Evolutionary conservation across 306 rosid species (phyloP), one percentile per base, ranked within the genome.

Genomic region (Mimosa pudica): DNA sequence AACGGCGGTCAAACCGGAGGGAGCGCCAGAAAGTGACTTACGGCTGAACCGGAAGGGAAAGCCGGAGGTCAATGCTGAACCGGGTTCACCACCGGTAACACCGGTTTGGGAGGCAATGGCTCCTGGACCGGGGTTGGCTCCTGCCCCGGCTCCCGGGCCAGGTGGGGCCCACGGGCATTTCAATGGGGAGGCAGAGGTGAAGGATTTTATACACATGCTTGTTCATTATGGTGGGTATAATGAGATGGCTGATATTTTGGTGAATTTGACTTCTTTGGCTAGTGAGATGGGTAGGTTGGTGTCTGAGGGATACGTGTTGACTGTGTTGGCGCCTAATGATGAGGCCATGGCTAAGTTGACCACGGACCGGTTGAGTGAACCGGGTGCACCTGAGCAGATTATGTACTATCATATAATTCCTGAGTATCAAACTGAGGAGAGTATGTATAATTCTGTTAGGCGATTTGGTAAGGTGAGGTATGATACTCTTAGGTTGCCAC

Each of bases 101-200:
- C 92, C 97, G 1, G 87, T 92, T 46, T 92, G 18, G 63, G 90
- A 92, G 62, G 97, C 97, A 8, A 3, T 90, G 85, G 97, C 97
- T 2, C 97, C 97, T 0, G 95, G 97, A 0, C 97, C 97, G 0
- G 79, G 89, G 0, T 69, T 92, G 1, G 89, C 95, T 3, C 97
- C 97, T 14, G 97, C 97, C 0, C 97, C 97, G 1, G 97, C 95
- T 0, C 97, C 97, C 0, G 97, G 97, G 11, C 97, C 97, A 0
- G 97, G 97, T 0, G 97, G 97, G 0, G 89, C 88, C 1, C 95
- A 63, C 84, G 95, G 90, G 80, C 97, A 92, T 70, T 92, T 92
- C 84, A 87, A 92, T 80, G 97, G 97, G 3, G 89, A 87, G 33
- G 79, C 79, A 0, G 93, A 92, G 66, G 95, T 92, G 17, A 92